Conservation (phyloP, 2,329 filamentous ascomycete genomes). For the Aspergillus viridinutans region DNA sequence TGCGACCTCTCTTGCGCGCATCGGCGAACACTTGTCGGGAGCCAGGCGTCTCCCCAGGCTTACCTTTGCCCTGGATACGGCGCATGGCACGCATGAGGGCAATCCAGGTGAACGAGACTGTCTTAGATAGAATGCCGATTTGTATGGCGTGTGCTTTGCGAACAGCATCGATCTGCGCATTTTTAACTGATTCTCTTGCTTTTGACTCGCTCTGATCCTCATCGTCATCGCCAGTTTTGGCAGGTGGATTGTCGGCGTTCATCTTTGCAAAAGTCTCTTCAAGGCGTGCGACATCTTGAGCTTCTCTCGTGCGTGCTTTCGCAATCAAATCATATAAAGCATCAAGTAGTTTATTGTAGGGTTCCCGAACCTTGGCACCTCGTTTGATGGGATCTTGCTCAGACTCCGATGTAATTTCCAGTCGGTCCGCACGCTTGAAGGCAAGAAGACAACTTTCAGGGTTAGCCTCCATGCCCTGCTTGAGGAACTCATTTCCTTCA, state of each 20-base stretch:
- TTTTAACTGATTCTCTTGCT: conserved; percentile 49
- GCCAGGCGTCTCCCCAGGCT: conserved; percentile 66
- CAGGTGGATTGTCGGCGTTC: conserved; percentile 36
- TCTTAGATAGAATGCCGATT: conserved; percentile 71
- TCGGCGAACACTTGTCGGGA: conserved; percentile 86
- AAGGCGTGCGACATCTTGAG: conserved; percentile 54
- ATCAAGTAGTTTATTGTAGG: conserved; percentile 77
- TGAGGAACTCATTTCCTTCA: conserved; percentile 73
- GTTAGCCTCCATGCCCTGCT: conserved; percentile 80
- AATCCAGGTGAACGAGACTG: conserved; percentile 92
- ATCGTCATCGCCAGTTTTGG: conserved; percentile 50
- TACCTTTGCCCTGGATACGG: conserved; percentile 78
- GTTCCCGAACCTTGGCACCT: conserved; percentile 71
- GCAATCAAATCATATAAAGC: conserved; percentile 83
- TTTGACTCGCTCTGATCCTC: conserved; percentile 50
- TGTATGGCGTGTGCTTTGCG: conserved; percentile 67
- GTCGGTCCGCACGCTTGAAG: conserved; percentile 81
- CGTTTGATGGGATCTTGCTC: conserved; percentile 65
- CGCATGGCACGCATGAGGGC: conserved; percentile 90
- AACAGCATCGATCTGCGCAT: conserved; percentile 54
- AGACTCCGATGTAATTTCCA: conserved; percentile 72
- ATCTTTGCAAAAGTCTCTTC: conserved; percentile 50
- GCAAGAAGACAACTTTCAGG: conserved; percentile 89
- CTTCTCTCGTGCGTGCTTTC: conserved; percentile 63
- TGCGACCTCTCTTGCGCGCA: conserved; percentile 76